Conservation (phyloP, 2,329 filamentous ascomycete species). For the Furcasterigmium furcatum region DNA sequence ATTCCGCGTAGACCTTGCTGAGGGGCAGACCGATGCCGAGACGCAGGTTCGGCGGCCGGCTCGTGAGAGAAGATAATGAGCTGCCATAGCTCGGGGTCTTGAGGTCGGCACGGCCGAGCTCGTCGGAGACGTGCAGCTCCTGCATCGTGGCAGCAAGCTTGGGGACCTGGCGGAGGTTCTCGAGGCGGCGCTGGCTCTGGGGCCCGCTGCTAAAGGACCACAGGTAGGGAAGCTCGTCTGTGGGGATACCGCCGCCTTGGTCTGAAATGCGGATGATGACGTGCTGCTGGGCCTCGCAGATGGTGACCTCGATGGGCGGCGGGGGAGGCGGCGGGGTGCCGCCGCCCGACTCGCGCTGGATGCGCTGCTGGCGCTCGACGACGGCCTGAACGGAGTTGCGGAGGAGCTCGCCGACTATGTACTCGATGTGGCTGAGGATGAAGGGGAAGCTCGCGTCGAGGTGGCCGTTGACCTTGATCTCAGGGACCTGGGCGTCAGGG, state of each 20-base stretch:
- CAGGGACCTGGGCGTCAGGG: slow-evolving; percentile 66
- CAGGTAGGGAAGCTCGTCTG: slow-evolving; percentile 80
- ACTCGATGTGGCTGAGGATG: slow-evolving; percentile 92
- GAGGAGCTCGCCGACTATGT: slow-evolving; percentile 92
- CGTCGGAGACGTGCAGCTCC: slow-evolving; percentile 61
- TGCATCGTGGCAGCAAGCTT: slow-evolving; percentile 92
- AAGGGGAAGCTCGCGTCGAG: slow-evolving; percentile 91
- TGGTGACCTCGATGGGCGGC: slow-evolving; percentile 87
- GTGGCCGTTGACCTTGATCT: slow-evolving; percentile 81
- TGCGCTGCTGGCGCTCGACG: slow-evolving; percentile 65
- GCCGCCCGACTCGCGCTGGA: slow-evolving; percentile 14
- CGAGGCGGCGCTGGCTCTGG: slow-evolving; percentile 70
- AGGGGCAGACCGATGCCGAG: slow-evolving; percentile 92
- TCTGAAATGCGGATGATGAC: slow-evolving; percentile 96
- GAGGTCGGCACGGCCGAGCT: slow-evolving; percentile 35
- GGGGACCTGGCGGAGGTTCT: slow-evolving; percentile 83
- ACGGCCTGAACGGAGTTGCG: slow-evolving; percentile 93
- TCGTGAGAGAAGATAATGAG: slow-evolving; percentile 77
- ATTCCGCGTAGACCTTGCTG: slow-evolving; percentile 93
- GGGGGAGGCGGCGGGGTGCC: slow-evolving; percentile 39
- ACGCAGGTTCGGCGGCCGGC: slow-evolving; percentile 78
- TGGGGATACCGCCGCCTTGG: slow-evolving; percentile 86
- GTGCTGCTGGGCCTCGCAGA: slow-evolving; percentile 91
- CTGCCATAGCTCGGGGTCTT: slow-evolving; percentile 44
- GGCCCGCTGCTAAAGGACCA: slow-evolving; percentile 98